phyloP scores from a whole-genome alignment of 192 early-diverging fungal genomes.

The Linnemannia exigua region DNA sequence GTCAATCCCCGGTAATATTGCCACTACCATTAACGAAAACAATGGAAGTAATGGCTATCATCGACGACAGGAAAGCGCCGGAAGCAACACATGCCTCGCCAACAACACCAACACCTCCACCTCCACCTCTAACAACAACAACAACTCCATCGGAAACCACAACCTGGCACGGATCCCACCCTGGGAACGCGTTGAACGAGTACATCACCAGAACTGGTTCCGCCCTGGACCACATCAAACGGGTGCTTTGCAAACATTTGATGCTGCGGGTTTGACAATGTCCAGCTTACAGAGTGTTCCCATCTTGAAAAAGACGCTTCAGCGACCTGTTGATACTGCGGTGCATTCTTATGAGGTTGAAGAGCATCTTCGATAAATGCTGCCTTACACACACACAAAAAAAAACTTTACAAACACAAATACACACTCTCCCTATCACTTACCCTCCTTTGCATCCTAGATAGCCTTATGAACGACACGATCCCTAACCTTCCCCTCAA shows the following conservation, averaged over 20 bases:
- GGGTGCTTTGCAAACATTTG: slow-evolving; percentile 33
- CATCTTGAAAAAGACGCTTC: slow-evolving; percentile 37
- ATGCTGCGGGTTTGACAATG: slow-evolving; percentile 20
- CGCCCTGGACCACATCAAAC: slow-evolving; percentile 47
- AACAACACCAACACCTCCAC: not conserved
- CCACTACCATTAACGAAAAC: not conserved
- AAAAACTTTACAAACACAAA: too few species aligned
- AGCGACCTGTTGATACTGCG: slow-evolving; percentile 7
- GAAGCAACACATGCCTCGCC: not conserved
- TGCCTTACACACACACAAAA: too few species aligned
- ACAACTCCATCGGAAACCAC: not conserved
- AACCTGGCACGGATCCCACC: slow-evolving; percentile 20
- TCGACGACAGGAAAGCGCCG: slow-evolving; percentile 13
- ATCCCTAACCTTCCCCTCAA: not conserved
- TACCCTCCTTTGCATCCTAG: not conserved
- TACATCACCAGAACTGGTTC: slow-evolving; percentile 57
- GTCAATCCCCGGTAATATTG: not conserved
- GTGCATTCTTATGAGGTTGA: slow-evolving; percentile 36
- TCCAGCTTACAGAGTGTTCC: slow-evolving; percentile 28
- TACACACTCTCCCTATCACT: not conserved
- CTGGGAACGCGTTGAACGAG: slow-evolving; percentile 45
- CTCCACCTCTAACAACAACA: not conserved
- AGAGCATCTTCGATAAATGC: slow-evolving; percentile 28
- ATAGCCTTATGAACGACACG: not conserved
- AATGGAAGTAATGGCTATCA: not conserved